A percentile compares a stretch with the other conserved stretches of the same genome.
phyloP scores from a whole-genome alignment of 148 eudicot genomes.

The Rhododendron vialii region DNA sequence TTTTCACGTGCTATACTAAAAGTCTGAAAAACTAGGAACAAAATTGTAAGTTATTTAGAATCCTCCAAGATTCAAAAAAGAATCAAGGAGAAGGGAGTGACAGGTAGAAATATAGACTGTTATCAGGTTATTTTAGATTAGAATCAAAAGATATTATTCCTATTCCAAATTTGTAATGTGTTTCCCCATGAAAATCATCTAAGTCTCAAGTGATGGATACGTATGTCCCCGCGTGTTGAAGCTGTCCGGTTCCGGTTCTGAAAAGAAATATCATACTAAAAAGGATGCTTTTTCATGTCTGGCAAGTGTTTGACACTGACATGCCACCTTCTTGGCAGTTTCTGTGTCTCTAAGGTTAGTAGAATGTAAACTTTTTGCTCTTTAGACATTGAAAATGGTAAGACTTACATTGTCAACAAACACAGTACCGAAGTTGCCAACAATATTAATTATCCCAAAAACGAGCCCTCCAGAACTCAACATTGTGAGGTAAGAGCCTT shows the following conservation, averaged over 20 bases:
- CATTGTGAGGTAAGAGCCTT: conserved; percentile 90
- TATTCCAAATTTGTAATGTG: background rate
- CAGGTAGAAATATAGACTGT: background rate
- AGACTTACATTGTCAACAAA: conserved; percentile 87
- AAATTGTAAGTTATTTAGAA: background rate
- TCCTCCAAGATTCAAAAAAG: background rate
- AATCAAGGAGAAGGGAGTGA: background rate
- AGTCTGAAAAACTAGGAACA: background rate
- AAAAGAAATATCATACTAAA: background rate
- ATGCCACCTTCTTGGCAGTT: background rate
- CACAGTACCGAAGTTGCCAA: conserved; percentile 94
- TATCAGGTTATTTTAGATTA: background rate
- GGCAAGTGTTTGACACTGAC: background rate
- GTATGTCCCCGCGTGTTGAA: background rate
- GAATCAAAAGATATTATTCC: background rate
- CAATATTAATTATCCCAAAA: conserved; percentile 89
- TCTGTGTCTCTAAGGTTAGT: background rate
- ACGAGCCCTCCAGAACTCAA: conserved; percentile 86
- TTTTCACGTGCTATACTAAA: background rate
- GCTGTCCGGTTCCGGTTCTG: background rate
- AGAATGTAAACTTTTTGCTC: background rate
- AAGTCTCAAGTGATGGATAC: background rate
- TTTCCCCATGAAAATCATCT: background rate
- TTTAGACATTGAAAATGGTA: background rate
- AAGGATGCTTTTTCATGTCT: background rate